Base-by-base conservation (phyloP, 441 rosid species). In the Gossypium schwendimanii region DNA sequence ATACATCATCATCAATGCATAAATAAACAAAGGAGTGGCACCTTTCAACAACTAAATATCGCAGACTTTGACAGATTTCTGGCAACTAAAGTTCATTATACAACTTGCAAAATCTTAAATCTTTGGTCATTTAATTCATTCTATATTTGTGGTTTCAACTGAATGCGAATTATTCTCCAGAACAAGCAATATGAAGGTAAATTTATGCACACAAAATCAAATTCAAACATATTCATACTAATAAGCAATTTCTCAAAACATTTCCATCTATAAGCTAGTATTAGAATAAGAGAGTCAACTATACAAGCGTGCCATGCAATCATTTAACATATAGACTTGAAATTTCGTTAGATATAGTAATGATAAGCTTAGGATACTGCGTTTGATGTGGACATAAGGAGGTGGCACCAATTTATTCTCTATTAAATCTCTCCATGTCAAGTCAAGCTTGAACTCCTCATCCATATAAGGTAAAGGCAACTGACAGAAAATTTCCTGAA, bases 371-470 rank as follows among this genome's bases (percentile, higher is more conserved):
- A 87, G 98, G 99, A 92, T 95, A 95, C 98, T 95, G 76, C 97
- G 96, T 78, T 87, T 88, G 77, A 95, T 95, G 81, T 91, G 97
- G 75, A 84, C 89, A 73, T 95, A 95, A 57, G 93, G 83, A 84
- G 97, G 94, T 50, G 89, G 92, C 77, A 86, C 93, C 75, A 83
- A 72, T 81, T 91, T 89, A 41, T 83, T 82, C 75, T 85, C 89
- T 24, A 66, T 76, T 78, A 78, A 69, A 57, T 77, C 88, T 75
- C 85, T 91, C 89, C 88, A 85, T 61, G 90, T 78, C 61, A 79
- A 65, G 75, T 92, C 94, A 75, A 89, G 72, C 84, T 88, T 93
- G 88, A 95, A 95, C 86, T 95, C 99, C 75, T 91, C 97, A 58
- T 84, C 89, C 71, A 78, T 81, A 76, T 88, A 91, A 28, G 99